Evolutionary conservation across 345 rosid genomes (phyloP).

Genomic region (Hibiscus tridactylites): DNA sequence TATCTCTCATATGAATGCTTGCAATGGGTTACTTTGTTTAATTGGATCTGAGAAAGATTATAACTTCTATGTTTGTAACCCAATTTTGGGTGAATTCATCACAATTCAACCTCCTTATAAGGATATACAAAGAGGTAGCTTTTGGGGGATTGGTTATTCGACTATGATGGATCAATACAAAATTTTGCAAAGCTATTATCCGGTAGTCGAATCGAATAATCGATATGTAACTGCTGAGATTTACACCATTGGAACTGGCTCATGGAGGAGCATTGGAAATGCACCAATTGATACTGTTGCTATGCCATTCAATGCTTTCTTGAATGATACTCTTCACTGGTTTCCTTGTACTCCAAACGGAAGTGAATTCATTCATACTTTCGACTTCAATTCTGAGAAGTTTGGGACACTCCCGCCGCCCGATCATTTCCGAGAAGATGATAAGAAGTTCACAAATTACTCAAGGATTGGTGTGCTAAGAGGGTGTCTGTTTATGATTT

Average conservation of each 20-base stretch:
- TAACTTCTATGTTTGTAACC: constrained; percentile 12
- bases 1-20: constrained; percentile 8
- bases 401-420: constrained; percentile 10
- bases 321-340: constrained; percentile 17
- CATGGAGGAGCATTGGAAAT: constrained; percentile 13
- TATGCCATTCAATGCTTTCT: constrained; percentile 14
- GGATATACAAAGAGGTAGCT: constrained; percentile 5
- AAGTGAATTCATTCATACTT: constrained; percentile 9
- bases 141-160: constrained; percentile 15
- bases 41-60: constrained; percentile 8
- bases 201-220: background rate
- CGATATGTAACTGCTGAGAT: constrained; percentile 5
- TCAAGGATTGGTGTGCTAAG: constrained; percentile 12
- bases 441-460: constrained; percentile 1
- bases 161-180: constrained; percentile 11
- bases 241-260: constrained; percentile 11
- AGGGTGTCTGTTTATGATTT: constrained; percentile 10
- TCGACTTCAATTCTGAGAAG: constrained; percentile 11
- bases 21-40: background rate
- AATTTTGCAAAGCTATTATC: constrained; percentile 12
- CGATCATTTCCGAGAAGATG: background rate
- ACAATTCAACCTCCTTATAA: background rate
- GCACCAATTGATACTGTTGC: constrained; percentile 12
- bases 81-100: constrained; percentile 13
- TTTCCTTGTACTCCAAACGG: constrained; percentile 11